Evolutionary conservation across 306 rosid genomes (phyloP), one percentile per base, ranked within the genome.

Genomic region (Calophaca sinica): DNA sequence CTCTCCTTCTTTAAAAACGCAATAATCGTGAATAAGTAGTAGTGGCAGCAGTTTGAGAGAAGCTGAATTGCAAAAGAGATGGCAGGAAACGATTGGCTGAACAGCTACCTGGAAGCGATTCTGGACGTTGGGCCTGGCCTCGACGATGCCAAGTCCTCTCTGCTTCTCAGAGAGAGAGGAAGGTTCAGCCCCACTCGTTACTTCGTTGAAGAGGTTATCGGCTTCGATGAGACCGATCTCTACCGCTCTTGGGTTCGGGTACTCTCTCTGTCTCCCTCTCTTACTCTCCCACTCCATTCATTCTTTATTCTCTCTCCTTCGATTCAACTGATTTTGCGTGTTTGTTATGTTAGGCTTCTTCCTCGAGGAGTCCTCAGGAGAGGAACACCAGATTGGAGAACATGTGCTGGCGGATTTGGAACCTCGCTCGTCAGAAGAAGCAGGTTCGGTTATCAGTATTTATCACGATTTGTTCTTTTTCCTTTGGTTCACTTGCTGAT

Each of bases 381-480:
- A 84, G 97, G 88, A 94, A 94, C 78, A 94, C 99, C 57, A 86
- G 97, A 71, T 79, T 94, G 92, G 99, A 94, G 85, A 94, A 94
- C 80, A 85, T 94, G 96, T 91, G 98, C 62, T 94, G 98, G 98
- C 88, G 99, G 85, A 94, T 94, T 84, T 94, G 99, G 99, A 94
- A 94, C 81, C 88, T 94, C 62, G 97, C 99, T 84, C 93, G 97
- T 55, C 96, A 94, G 86, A 94, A 90, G 87, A 94, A 94, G 85
- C 99, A 94, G 96, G 96, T 93, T 79, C 48, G 0, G 0, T 13
- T 13, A 1, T 14, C 3, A 53, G 28, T 12, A 14, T 54, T 13
- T 13, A 1, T 14, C 3, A 53, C 32, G 12, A 14, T 54, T 12
- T n/a, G 0, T 28, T 3, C 1, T 3, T 31, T 48, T 32, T 62